Evolutionary conservation across 495 filamentous ascomycete genomes (phyloP), one percentile per base, ranked within the genome.

Genomic region (Cercophora scortea): DNA sequence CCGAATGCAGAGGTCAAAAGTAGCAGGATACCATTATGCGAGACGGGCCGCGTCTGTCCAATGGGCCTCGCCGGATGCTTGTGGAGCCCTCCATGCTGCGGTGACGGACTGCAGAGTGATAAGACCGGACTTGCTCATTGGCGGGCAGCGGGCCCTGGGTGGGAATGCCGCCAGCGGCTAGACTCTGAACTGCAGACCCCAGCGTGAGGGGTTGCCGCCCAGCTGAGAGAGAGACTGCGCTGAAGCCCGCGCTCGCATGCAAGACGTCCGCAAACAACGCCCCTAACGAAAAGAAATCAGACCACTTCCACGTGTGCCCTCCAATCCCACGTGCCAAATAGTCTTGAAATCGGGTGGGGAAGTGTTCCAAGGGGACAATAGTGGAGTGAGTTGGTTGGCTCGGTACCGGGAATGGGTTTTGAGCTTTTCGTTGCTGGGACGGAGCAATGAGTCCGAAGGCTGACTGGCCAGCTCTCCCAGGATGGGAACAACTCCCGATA

Each of bases 61-160:
- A 67, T 62, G 47, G 47, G 35, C 49, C 47, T 42, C 49, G 54
- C 57, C 48, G 39, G 39, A 52, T 57, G 52, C 12, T 36, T 51
- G n/a, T 34, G 32, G 19, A 33, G 25, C 25, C 55, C 57, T 59
- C 57, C 62, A 51, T 59, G 38, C 36, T 51, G 8, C 50, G 41
- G 43, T 50, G 42, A 50, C 46, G 45, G 18, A 46, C 52, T 65
- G 62, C 62, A 62, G 16, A 36, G 55, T 65, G 62, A 65, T 65
- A 65, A 65, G 55, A 47, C 42, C 49, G 8, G 41, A 39, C 39
- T 33, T 44, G 52, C 51, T 50, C 38, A 62, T 62, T 64, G 59
- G 62, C 46, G 54, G 59, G 44, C 32, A n/a, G 32, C 13, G 33
- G 32, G 55, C 62, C 58, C 53, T 43, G 54, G 60, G 56, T 57